Percentiles rank a stretch among this genome's conserved stretches.
Conservation (phyloP, 805 yeast genomes). For the Kodamaea kakaduensis region DNA sequence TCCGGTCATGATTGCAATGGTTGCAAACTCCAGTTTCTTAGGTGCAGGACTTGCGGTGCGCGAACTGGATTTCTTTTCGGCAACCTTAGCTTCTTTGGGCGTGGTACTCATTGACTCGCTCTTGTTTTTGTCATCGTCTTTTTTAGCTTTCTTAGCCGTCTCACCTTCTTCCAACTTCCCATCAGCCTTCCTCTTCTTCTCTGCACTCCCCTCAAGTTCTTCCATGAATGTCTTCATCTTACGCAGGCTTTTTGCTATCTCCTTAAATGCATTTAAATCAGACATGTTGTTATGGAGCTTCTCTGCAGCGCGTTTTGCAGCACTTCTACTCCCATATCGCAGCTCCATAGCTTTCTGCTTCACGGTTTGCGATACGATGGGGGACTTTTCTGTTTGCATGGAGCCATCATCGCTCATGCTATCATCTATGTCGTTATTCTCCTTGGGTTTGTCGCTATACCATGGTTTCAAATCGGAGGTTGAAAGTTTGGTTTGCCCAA, state of each 20-base stretch:
- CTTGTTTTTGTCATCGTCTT: background rate
- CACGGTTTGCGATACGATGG: slow-evolving; percentile 12
- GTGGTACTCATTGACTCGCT: slow-evolving; percentile 10
- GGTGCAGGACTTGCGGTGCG: slow-evolving; percentile 1
- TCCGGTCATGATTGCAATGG: slow-evolving; percentile 60
- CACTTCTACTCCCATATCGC: slow-evolving; percentile 42
- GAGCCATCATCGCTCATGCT: slow-evolving; percentile 25
- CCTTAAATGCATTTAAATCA: slow-evolving; percentile 61
- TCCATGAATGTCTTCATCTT: slow-evolving; percentile 37
- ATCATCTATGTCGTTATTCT: slow-evolving; percentile 24
- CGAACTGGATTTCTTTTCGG: background rate
- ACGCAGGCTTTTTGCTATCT: slow-evolving; percentile 41
- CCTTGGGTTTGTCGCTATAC: slow-evolving; percentile 16
- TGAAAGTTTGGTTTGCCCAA: slow-evolving; percentile 51
- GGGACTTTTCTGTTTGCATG: slow-evolving; percentile 11
- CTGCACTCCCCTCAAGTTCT: slow-evolving; percentile 22
- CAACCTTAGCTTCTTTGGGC: background rate
- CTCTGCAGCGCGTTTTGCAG: slow-evolving; percentile 62
- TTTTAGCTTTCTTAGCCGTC: slow-evolving; percentile 14
- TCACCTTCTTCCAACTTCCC: slow-evolving; percentile 8
- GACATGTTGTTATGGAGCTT: slow-evolving; percentile 67
- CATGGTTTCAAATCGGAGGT: slow-evolving; percentile 38
- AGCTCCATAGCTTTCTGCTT: slow-evolving; percentile 11
- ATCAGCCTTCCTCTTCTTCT: slow-evolving; percentile 12
- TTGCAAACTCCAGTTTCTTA: slow-evolving; percentile 25